Conservation (phyloP, 805 yeast species). For the Barnettozyma sucrosica region DNA sequence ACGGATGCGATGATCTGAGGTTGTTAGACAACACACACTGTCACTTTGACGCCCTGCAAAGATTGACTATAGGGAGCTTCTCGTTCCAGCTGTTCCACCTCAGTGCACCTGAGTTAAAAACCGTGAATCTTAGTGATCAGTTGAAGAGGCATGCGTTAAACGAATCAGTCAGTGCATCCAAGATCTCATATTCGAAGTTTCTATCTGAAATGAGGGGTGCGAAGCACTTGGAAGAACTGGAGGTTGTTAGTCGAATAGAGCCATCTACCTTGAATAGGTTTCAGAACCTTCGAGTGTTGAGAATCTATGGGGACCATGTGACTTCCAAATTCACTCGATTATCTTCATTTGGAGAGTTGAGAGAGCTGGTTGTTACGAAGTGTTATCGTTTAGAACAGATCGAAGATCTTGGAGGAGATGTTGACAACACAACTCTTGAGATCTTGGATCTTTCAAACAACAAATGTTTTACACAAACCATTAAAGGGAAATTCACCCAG, state of each 20-base stretch:
- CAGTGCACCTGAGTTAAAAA: slow-evolving; percentile 14
- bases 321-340: slow-evolving; percentile 6
- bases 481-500: background rate
- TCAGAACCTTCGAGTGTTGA: slow-evolving; percentile 10
- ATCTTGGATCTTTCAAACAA: slow-evolving; percentile 6
- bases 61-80: slow-evolving; percentile 18
- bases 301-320: slow-evolving; percentile 17
- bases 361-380: slow-evolving; percentile 13
- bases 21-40: slow-evolving; percentile 21
- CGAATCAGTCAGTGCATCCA: slow-evolving; percentile 13
- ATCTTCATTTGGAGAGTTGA: slow-evolving; percentile 5
- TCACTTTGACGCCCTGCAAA: slow-evolving; percentile 12
- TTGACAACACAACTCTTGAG: slow-evolving; percentile 1
- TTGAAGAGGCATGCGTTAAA: slow-evolving; percentile 12
- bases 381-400: slow-evolving; percentile 10
- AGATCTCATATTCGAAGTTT: slow-evolving; percentile 15
- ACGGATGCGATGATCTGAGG: slow-evolving; percentile 20
- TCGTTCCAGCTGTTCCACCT: slow-evolving; percentile 19
- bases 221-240: slow-evolving; percentile 8
- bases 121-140: slow-evolving; percentile 15
- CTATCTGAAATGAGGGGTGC: slow-evolving; percentile 11
- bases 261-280: slow-evolving; percentile 7
- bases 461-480: slow-evolving; percentile 4
- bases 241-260: slow-evolving; percentile 15
- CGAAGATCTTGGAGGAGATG: background rate